Evolutionary conservation across 2,329 filamentous ascomycete species (phyloP).

Genomic region (Penicillium sp.): DNA sequence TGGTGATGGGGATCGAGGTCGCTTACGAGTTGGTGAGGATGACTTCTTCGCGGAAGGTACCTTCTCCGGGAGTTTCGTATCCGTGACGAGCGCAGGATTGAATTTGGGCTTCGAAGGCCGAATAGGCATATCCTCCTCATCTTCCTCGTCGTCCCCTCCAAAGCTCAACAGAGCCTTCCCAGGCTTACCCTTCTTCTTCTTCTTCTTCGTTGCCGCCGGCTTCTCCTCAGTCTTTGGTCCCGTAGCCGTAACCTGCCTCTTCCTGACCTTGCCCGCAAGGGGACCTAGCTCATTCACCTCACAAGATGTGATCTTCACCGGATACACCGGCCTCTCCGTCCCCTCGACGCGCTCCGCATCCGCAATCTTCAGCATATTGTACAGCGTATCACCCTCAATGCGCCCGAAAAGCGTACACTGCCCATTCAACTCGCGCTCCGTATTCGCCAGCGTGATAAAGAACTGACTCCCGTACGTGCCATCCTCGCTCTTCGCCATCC

Average conservation of each 20-base stretch:
- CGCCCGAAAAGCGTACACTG: conserved; percentile 95
- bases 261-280: conserved; percentile 51
- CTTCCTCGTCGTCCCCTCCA: conserved; percentile 52
- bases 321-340: conserved; percentile 82
- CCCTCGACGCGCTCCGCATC: conserved; percentile 81
- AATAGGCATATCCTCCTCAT: conserved; percentile 41
- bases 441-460: conserved; percentile 86
- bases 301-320: conserved; percentile 69
- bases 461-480: conserved; percentile 95
- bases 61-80: conserved; percentile 29
- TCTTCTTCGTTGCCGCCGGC: conserved; percentile 45
- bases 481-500: conserved; percentile 81
- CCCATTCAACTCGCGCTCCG: conserved; percentile 80
- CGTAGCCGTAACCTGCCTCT: conserved; percentile 44
- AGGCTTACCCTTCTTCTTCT: conserved; percentile 46
- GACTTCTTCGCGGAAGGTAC: conserved; percentile 19
- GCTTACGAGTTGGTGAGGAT: conserved; percentile 32
- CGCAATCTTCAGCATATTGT: conserved; percentile 92
- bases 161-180: conserved; percentile 54
- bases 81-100: conserved; percentile 51
- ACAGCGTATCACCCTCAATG: conserved; percentile 91
- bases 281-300: conserved; percentile 53
- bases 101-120: conserved; percentile 53
- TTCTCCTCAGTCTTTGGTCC: conserved; percentile 33
- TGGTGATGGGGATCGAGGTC: conserved; percentile 41